Percentiles rank a stretch among this genome's conserved stretches.
Conservation (phyloP, 176 grass and related monocot genomes). For the Phoenix dactylifera region DNA sequence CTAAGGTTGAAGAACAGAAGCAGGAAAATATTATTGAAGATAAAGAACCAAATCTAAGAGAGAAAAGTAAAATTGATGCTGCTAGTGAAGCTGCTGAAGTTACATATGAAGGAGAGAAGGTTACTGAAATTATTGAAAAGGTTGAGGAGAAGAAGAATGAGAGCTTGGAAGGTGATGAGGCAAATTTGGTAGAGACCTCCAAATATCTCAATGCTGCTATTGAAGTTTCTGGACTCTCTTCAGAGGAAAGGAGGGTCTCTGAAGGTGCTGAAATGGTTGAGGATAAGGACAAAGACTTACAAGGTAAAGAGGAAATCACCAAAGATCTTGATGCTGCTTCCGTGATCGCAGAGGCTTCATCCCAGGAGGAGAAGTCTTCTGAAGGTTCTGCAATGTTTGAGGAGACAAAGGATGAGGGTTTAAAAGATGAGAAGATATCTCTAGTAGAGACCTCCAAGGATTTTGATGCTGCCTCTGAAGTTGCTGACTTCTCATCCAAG, state of each 20-base stretch:
- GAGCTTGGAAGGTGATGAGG: not conserved
- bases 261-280: too few relatives aligned
- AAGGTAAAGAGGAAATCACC: conserved; percentile 2
- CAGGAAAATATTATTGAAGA: not conserved
- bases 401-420: not conserved
- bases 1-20: not conserved
- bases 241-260: too few relatives aligned
- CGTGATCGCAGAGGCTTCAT: not conserved
- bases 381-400: not conserved
- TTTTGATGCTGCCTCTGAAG: not conserved
- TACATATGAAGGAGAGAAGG: not conserved
- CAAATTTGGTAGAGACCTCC: not conserved
- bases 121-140: not conserved
- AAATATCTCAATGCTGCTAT: not conserved
- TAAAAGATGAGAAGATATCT: not conserved
- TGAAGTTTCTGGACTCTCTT: too few relatives aligned
- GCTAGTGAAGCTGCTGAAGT: too few relatives aligned
- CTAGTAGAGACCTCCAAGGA: not conserved
- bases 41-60: not conserved
- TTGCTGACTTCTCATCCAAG: not conserved
- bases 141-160: not conserved
- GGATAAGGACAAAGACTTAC: not conserved
- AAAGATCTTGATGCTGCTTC: not conserved
- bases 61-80: not conserved
- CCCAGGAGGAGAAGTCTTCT: not conserved